These are phyloP conservation scores for Gossypium herbaceum DNA, from an alignment of 345 rosid genomes.

Conservation along the genomic window DNA sequence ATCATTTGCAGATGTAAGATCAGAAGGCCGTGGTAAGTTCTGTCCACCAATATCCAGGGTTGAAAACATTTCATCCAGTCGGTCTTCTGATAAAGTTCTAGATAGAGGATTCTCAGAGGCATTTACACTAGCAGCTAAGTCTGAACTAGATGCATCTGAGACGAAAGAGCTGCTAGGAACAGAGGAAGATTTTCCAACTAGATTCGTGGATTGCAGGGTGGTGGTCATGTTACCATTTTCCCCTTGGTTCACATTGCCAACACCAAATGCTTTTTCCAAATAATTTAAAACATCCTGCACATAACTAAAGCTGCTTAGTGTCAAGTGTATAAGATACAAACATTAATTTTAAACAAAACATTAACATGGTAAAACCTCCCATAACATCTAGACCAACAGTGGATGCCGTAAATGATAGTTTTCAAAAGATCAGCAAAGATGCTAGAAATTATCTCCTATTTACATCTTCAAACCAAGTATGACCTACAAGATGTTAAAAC, in stretches of 20 bases:
- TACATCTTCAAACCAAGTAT: not conserved
- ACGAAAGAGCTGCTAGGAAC: slow-evolving; percentile 53
- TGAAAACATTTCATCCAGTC: slow-evolving; percentile 64
- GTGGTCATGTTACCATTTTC: slow-evolving; percentile 53
- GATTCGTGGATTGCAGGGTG: slow-evolving; percentile 56
- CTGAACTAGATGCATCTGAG: slow-evolving; percentile 60
- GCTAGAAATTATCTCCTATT: not conserved
- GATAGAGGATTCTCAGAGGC: slow-evolving; percentile 47
- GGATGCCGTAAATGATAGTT: not conserved
- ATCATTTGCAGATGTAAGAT: slow-evolving; percentile 51
- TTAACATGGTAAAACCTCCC: not conserved
- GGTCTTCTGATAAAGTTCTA: slow-evolving; percentile 75
- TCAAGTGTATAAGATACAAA: slow-evolving; percentile 3
- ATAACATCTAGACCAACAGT: not conserved
- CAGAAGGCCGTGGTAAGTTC: slow-evolving; percentile 47
- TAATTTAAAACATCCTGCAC: not conserved
- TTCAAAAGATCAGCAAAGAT: not conserved
- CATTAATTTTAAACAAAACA: slow-evolving; percentile 10
- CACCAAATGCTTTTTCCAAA: slow-evolving; percentile 20
- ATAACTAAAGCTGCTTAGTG: not conserved
- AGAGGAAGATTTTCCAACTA: slow-evolving; percentile 58
- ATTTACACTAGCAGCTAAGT: slow-evolving; percentile 47
- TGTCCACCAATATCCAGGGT: slow-evolving; percentile 65
- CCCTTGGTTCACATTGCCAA: slow-evolving; percentile 51
- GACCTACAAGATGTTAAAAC: not conserved